Conservation (phyloP, 345 rosid species). For the Sisymbrium irio region DNA sequence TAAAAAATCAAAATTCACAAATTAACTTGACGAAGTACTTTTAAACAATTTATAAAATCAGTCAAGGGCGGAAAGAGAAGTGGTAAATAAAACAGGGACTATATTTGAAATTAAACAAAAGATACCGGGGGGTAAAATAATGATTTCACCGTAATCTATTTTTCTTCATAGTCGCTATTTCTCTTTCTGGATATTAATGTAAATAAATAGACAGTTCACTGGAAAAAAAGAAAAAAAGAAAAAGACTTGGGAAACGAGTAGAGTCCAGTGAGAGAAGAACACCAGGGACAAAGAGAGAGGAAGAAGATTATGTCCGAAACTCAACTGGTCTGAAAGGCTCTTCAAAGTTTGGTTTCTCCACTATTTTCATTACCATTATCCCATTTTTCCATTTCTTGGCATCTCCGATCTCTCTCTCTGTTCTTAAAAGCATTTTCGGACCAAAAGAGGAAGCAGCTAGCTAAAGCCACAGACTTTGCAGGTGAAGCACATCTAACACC, state of each 20-base stretch:
- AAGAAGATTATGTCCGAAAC: conserved; percentile 10
- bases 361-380: background rate
- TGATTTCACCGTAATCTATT: background rate
- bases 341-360: background rate
- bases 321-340: conserved; percentile 4
- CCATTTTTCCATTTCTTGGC: background rate
- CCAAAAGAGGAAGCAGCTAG: conserved; percentile 26
- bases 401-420: conserved; percentile 22
- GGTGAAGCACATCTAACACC: conserved; percentile 22
- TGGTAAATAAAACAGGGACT: conserved; percentile 8
- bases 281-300: conserved; percentile 33
- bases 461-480: conserved; percentile 13
- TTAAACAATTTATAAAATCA: background rate
- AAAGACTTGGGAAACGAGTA: conserved; percentile 36
- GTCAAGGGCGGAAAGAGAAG: background rate
- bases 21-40: background rate
- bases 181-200: conserved; percentile 29
- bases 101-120: conserved; percentile 9
- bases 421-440: conserved; percentile 5
- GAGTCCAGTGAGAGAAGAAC: conserved; percentile 36
- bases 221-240: conserved; percentile 5
- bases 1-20: background rate
- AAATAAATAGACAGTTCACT: conserved; percentile 36
- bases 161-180: background rate
- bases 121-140: conserved; percentile 8